Base-by-base conservation (phyloP, 176 grass and related monocot species). In the Bromus sterilis region DNA sequence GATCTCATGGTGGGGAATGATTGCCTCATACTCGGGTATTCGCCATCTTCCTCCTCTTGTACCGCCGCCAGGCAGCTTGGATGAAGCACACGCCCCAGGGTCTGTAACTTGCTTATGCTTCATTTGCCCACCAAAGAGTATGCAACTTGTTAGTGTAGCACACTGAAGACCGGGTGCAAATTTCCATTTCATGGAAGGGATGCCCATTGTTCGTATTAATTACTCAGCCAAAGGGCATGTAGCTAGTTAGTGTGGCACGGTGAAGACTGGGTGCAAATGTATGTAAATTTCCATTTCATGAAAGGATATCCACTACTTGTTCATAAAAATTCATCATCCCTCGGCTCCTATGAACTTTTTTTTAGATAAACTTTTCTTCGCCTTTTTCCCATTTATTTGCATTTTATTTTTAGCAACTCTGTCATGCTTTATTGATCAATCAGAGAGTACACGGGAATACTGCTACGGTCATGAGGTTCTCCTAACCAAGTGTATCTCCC, bases 81-180 rank as follows among this genome's bases (percentile, higher is more conserved):
- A 99, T 88, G 81, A 99, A 95, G 84, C 96, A 95, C 6, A 93
- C 80, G 14, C 88, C 96, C 96, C 96, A 98, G n/a, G n/a, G n/a
- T n/a, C n/a, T n/a, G n/a, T n/a, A n/a, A n/a, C 12, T 75, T 74
- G 39, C 8, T 64, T 51, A 16, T 73, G 42, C 70, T 78, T 66
- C 14, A 88, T 79, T 88, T 88, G 66, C 80, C 33, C 76, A 28
- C 7, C 21, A 76, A 66, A 29, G 18, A 74, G 57, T 34, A 42
- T 86, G 65, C 42, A 83, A 72, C 14, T 83, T 71, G 42, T 72
- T 62, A 34, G 12, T 86, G 32, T 86, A 41, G 11, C 57, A 57
- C 67, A n/a, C 25, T 57, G 41, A 69, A 62, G 24, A 12, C 24
- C 7, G n/a, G 1, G 41, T 48, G 41, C 18, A 82, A 71, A 64